Conservation (phyloP, 371 early-diverging fungal genomes). For the Mucor racemosus region DNA sequence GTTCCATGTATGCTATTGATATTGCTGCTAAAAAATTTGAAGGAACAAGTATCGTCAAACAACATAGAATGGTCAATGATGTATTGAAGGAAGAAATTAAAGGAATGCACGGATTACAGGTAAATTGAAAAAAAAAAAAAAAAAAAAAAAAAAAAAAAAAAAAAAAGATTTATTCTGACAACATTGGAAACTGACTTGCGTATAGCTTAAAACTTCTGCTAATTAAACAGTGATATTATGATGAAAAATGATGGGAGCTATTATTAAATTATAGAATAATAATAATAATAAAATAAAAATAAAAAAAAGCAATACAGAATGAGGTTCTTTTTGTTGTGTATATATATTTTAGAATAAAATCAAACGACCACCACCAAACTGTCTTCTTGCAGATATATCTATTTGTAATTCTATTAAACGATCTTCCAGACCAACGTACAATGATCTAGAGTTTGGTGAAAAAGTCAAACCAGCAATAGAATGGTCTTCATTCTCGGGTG, state of each 20-base stretch:
- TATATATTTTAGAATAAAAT: not conserved
- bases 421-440: constrained; percentile 36
- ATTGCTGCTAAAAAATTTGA: constrained; percentile 80
- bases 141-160: not conserved
- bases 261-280: not conserved
- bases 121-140: constrained; percentile 14
- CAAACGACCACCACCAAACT: constrained; percentile 23
- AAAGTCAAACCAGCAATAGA: constrained; percentile 41
- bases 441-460: constrained; percentile 26
- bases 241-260: not conserved
- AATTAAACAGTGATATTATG: constrained; percentile 7
- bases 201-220: constrained; percentile 9
- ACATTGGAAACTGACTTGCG: not conserved
- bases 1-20: constrained; percentile 92
- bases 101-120: constrained; percentile 90
- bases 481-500: constrained; percentile 38
- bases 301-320: not conserved
- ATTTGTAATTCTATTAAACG: constrained; percentile 29
- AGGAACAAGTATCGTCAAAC: constrained; percentile 79
- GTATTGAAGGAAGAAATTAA: constrained; percentile 88
- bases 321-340: not conserved
- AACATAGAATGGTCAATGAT: constrained; percentile 89
- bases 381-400: constrained; percentile 25
- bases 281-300: too few relatives aligned
- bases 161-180: not conserved